Base-by-base conservation (phyloP, 2,329 filamentous ascomycete genomes). In the Epichloe brachyelytri region DNA sequence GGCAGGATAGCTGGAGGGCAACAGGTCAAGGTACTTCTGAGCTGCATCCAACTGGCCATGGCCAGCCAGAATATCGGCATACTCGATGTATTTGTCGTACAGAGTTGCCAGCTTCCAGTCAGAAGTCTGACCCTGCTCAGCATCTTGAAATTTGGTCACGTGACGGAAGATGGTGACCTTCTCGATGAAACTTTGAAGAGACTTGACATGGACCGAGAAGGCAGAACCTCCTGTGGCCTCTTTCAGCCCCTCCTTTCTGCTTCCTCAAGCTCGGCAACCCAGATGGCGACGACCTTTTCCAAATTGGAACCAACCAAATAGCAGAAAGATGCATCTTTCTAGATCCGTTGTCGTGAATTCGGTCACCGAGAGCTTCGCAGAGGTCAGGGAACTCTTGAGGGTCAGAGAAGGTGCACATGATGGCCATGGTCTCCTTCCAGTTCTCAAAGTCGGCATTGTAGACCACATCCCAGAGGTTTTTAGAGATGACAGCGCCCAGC, bases 401-500 rank as follows among this genome's bases (percentile, higher is more conserved):
- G 56, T 94, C 85, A 0, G 93, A 93, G 67, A 91, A 98, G 1
- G 93, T 97, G 77, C 93, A 98, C 50, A 98, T 73, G 1, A 90
- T 86, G 30, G 88, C 90, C 86, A 98, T 94, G 3, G 91, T 84
- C 68, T 97, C 93, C 70, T 94, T 97, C 94, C 93, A 98, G 68
- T 93, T 86, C 49, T 79, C 78, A 44, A 98, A 72, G 62, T 96
- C 87, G 7, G 91, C 93, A 62, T 98, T 98, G 70, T 97, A 88
- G 7, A 97, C 93, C 44, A 97, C 79, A 69, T 98, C 93, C 93
- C 91, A 97, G 2, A 98, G 77, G 62, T 98, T 96, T 75, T 97
- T 97, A 55, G 86, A 83, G 52, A 95, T 90, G 48, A 98, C 88
- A 5, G 91, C 95, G 48, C 87, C 85, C 50, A 98, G 76, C 8